phyloP scores from a whole-genome alignment of 768 basidiomycete genomes.

The Hortiboletus campestris region DNA sequence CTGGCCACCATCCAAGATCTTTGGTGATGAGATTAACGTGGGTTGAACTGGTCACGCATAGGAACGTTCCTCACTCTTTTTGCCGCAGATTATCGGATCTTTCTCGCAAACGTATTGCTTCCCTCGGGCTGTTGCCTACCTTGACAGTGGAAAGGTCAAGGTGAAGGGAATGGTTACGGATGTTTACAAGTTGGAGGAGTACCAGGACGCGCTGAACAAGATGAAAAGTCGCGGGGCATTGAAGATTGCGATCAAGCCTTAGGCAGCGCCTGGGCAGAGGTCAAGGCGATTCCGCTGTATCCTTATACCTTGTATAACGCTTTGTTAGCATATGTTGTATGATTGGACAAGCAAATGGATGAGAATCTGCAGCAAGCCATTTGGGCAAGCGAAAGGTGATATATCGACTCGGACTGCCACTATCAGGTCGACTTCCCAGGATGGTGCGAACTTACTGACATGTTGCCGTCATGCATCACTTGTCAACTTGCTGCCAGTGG shows the following conservation, averaged over 20 bases:
- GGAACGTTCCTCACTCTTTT: not conserved
- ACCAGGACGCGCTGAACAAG: conserved; percentile 68
- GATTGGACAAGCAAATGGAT: not conserved
- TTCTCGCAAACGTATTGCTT: conserved; percentile 90
- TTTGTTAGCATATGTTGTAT: not conserved
- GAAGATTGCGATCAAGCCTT: conserved; percentile 64
- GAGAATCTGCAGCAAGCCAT: not conserved
- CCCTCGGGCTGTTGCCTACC: conserved; percentile 86
- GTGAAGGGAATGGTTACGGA: conserved; percentile 81
- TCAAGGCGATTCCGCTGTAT: conserved; percentile 9
- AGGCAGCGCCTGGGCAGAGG: not conserved
- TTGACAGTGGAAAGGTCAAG: conserved; percentile 81
- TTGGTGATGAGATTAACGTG: conserved; percentile 67
- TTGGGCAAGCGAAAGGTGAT: not conserved
- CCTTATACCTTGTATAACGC: conserved; percentile 19
- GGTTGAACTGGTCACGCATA: not conserved
- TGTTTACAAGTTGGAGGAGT: conserved; percentile 65
- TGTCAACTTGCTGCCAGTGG: not conserved
- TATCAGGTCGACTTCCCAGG: conserved; percentile 12
- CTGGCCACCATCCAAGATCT: conserved; percentile 85
- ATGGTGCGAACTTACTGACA: not conserved
- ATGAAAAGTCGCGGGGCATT: conserved; percentile 62
- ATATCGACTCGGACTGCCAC: too few relatives aligned
- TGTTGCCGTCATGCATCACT: conserved; percentile 1
- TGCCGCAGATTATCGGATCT: conserved; percentile 76